Base-by-base conservation (phyloP, 306 rosid species). In the Amphicarpaea edgeworthii region DNA sequence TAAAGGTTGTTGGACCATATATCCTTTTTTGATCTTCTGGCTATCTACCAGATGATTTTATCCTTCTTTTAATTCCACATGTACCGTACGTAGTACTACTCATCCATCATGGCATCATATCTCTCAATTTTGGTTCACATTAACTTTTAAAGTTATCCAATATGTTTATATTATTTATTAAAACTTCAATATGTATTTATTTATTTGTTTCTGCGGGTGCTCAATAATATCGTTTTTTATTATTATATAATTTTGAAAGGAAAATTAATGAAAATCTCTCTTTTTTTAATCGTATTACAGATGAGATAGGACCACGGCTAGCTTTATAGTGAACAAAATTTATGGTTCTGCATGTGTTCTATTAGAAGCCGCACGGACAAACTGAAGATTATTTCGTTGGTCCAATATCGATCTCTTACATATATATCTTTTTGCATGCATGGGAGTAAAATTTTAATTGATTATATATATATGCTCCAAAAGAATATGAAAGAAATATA, bases 1-100 rank as follows among this genome's bases (percentile, higher is more conserved):
- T 45, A 54, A 73, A 50, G 73, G 77, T 83, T 16, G 81, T 77
- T 79, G 86, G 86, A 60, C 85, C 78, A 69, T n/a, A n/a, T n/a
- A n/a, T 79, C 84, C 72, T 75, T 17, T 2, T 47, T 38, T 34
- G n/a, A n/a, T n/a, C n/a, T n/a, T n/a, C n/a, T n/a, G n/a, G n/a
- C 73, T 58, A 2, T 59, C 50, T 40, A 55, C 75, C 38, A 37
- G 3, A 28, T 6, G 68, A 17, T 42, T n/a, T 20, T 37, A 41
- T 17, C 73, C 37, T 30, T 30, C 37, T 30, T 30, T 30, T 3
- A 30, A 30, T 41, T 40, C 32, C 61, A 12, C 12, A 19, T 12
- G 11, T 19, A 17, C 57, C n/a, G n/a, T n/a, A n/a, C n/a, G n/a
- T n/a, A n/a, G 5, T 6, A 17, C 24, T 17, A 28, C 32, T 28